Evolutionary conservation across 352 stramenopile species (phyloP), one percentile per base, ranked within the genome.

Genomic region (Globisporangium perplexum): DNA sequence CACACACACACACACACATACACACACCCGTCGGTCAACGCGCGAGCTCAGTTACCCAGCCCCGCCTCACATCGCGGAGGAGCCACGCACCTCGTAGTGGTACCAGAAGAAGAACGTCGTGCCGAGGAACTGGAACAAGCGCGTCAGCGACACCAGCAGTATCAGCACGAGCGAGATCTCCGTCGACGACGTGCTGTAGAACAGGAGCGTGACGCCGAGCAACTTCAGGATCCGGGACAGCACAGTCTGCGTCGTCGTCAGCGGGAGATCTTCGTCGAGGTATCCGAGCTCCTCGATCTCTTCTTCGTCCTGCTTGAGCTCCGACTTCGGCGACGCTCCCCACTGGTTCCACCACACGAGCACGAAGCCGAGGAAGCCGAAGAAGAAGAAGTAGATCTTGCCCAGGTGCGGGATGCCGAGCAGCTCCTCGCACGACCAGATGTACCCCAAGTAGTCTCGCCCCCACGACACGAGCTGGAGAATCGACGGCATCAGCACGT

Each of bases 281-380:
- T 74, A 67, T 15, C 78, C 77, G 59, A 88, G 70, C 48, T 89
- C 79, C 17, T 86, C 79, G 14, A 86, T 74, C 41, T 90, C 77
- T 10, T 83, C 77, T 50, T 69, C 62, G 50, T 87, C 69, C 31
- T 89, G 75, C 45, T 68, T 43, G n/a, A 74, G 56, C 7, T 67
- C 67, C 30, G 51, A 63, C 60, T 74, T 81, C 22, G 69, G 65
- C 22, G 76, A 72, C 18, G 78, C 74, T 20, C 83, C 82, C 78
- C 80, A 91, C 53, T 94, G 81, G 63, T 92, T 89, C 83, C 81
- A 94, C 83, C 83, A 94, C 47, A 94, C 78, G 38, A 94, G 62
- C 1, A 72, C 39, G 30, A 72, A 86, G 18, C 83, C 83, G 33
- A 92, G 65, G 22, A 91, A 56, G 3, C 75, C 83, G 55, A 92